Percentiles rank a stretch among this genome's conserved stretches.
Conservation (phyloP, 2,329 filamentous ascomycete species). For the Colletotrichum sojae region DNA sequence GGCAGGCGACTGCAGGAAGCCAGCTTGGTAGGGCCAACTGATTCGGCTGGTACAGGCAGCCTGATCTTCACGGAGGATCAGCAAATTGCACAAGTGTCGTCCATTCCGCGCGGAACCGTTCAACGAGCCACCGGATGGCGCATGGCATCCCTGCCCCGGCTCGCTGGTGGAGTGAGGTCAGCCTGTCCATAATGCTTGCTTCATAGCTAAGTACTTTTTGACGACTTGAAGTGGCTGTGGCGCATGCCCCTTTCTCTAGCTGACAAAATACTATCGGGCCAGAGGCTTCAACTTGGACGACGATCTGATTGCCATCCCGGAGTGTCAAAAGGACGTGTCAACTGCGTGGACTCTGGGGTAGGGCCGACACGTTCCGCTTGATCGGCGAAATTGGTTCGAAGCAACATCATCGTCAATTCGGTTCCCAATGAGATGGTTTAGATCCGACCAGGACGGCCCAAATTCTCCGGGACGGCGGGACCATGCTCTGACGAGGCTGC, state of each 20-base stretch:
- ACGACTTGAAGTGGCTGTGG: slow-evolving; percentile 14
- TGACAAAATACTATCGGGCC: background rate
- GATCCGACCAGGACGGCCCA: slow-evolving; percentile 30
- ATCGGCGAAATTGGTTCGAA: slow-evolving; percentile 5
- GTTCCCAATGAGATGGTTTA: slow-evolving; percentile 29
- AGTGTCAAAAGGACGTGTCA: background rate
- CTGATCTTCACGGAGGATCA: slow-evolving; percentile 30
- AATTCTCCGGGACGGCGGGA: slow-evolving; percentile 35
- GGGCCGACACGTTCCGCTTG: slow-evolving; percentile 13
- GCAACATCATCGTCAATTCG: slow-evolving; percentile 8
- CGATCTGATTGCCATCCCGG: slow-evolving; percentile 2
- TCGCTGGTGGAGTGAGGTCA: slow-evolving; percentile 7
- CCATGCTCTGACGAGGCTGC: slow-evolving; percentile 17
- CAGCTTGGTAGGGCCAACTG: slow-evolving; percentile 6
- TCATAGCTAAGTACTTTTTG: slow-evolving; percentile 6
- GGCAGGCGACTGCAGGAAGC: slow-evolving; percentile 3
- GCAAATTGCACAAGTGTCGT: slow-evolving; percentile 23
- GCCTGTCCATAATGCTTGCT: slow-evolving; percentile 11
- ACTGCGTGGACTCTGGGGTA: slow-evolving; percentile 1
- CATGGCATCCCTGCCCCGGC: slow-evolving; percentile 34
- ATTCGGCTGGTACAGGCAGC: slow-evolving; percentile 13
- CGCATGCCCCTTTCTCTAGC: background rate
- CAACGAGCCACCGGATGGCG: slow-evolving; percentile 14
- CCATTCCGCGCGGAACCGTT: slow-evolving; percentile 19
- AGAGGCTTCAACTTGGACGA: background rate